Percentiles rank a stretch among this genome's conserved stretches.
These are phyloP conservation scores for Rhizopogon rudus DNA, from an alignment of 768 basidiomycete genomes.

Conservation along the genomic window DNA sequence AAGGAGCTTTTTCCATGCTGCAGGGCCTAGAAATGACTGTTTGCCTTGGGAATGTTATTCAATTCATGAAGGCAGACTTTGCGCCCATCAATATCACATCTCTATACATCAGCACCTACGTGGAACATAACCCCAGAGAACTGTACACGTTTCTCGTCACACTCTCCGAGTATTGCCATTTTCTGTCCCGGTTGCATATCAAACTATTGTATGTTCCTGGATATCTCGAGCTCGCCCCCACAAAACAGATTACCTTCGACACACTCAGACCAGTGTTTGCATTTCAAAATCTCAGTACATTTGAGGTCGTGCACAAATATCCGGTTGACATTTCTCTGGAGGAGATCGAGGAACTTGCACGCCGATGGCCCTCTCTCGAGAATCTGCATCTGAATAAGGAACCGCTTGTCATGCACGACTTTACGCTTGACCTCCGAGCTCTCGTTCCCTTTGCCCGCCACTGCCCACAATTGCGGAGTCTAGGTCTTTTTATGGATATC, in stretches of 20 bases:
- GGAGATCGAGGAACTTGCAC: conserved; percentile 42
- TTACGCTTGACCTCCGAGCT: conserved; percentile 32
- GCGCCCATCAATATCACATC: conserved; percentile 44
- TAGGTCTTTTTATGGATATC: conserved; percentile 36
- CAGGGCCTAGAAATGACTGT: conserved; percentile 47
- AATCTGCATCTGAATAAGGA: conserved; percentile 43
- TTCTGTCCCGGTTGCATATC: conserved; percentile 38
- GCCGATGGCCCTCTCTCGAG: conserved; percentile 40
- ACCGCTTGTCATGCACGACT: conserved; percentile 27
- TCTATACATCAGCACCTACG: conserved; percentile 47
- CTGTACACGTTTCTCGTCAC: conserved; percentile 38
- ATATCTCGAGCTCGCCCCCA: conserved; percentile 8
- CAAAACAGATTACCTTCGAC: conserved; percentile 28
- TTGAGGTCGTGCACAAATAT: conserved; percentile 27
- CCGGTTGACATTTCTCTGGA: conserved; percentile 30
- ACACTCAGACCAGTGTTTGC: conserved; percentile 32
- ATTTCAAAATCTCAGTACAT: conserved; percentile 26
- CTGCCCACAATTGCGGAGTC: conserved; percentile 31
- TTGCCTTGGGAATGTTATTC: conserved; percentile 37
- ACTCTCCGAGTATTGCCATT: conserved; percentile 43
- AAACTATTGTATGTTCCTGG: conserved; percentile 23
- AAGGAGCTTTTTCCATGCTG: conserved; percentile 50
- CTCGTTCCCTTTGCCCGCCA: conserved; percentile 36
- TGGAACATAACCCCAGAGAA: conserved; percentile 35
- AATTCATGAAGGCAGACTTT: conserved; percentile 39